These are phyloP conservation scores for Astrothelium subdiscretum DNA, from an alignment of 495 filamentous ascomycete species.

Conservation along the genomic window DNA sequence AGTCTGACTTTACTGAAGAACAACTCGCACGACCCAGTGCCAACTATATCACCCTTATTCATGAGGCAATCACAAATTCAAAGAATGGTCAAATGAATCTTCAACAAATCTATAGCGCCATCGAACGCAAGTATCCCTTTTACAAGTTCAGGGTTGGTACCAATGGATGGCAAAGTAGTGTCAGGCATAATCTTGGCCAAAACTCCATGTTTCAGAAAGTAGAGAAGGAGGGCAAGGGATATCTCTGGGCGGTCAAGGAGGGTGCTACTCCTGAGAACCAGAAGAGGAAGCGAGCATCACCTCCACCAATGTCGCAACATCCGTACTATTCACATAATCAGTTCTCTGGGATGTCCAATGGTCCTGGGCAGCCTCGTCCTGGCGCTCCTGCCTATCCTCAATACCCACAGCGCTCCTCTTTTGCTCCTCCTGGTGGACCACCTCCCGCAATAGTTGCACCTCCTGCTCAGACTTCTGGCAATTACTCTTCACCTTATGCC, in stretches of 20 bases:
- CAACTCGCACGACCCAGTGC: conserved; percentile 72
- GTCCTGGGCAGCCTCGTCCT: not conserved
- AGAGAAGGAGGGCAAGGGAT: conserved; percentile 39
- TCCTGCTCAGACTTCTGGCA: not conserved
- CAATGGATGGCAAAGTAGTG: conserved; percentile 92
- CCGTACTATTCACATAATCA: conserved; percentile 7
- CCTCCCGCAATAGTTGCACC: not conserved
- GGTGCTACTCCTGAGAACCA: conserved; percentile 27
- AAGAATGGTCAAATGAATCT: conserved; percentile 57
- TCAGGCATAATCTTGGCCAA: conserved; percentile 88
- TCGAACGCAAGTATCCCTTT: conserved; percentile 79
- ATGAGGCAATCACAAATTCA: conserved; percentile 73
- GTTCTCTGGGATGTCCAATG: conserved; percentile 2
- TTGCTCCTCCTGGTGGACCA: not conserved
- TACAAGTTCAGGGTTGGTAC: conserved; percentile 73
- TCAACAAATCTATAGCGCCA: conserved; percentile 85
- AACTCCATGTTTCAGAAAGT: conserved; percentile 80
- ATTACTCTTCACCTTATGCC: not conserved
- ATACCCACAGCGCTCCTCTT: not conserved
- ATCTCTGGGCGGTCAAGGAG: conserved; percentile 26
- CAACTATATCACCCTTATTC: conserved; percentile 84
- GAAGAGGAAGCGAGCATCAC: conserved; percentile 19
- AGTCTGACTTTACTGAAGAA: conserved; percentile 69
- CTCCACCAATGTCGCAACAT: conserved; percentile 18
- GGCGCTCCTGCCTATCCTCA: not conserved